These are phyloP conservation scores for Drechmeria coniospora DNA, from an alignment of 2,329 filamentous ascomycete genomes.

Conservation along the genomic window DNA sequence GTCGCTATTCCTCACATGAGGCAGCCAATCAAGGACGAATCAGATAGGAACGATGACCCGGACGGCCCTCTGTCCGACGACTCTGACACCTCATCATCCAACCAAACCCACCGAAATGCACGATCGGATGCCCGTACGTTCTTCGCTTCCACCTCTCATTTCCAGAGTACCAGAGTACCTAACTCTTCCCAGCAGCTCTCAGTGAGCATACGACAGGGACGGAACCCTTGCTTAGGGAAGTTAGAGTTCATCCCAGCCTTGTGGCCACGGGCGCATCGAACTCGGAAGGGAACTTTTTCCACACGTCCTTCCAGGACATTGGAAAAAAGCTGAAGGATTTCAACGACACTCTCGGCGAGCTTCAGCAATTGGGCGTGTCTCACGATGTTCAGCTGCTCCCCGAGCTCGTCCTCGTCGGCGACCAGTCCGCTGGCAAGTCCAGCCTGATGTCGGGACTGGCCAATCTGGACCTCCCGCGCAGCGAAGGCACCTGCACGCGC, in stretches of 20 bases:
- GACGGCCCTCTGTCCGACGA: too few species aligned
- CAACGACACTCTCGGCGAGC: constrained; percentile 49
- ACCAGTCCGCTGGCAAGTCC: constrained; percentile 75
- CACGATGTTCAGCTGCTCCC: constrained; percentile 57
- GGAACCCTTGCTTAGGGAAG: constrained; percentile 22
- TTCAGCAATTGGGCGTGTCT: constrained; percentile 59
- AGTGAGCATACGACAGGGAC: constrained; percentile 19
- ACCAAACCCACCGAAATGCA: constrained; percentile 11
- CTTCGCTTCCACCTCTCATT: too few species aligned
- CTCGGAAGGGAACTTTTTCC: constrained; percentile 23
- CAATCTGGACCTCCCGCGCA: constrained; percentile 57
- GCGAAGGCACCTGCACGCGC: constrained; percentile 59
- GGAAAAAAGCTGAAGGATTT: constrained; percentile 48
- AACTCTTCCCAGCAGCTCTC: too few species aligned
- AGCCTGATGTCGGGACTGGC: constrained; percentile 49
- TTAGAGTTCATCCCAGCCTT: constrained; percentile 14
- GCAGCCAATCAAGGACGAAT: too few species aligned
- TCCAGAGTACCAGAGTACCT: too few species aligned
- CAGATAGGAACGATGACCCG: too few species aligned
- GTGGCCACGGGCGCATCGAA: constrained; percentile 10
- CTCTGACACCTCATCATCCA: constrained; percentile 8
- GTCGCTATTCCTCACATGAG: too few species aligned
- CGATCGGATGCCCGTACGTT: too few species aligned
- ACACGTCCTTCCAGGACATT: constrained; percentile 34
- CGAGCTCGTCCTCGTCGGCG: constrained; percentile 69